Evolutionary conservation across 495 filamentous ascomycete species (phyloP).

Genomic region (Podospora pseudoanserina): DNA sequence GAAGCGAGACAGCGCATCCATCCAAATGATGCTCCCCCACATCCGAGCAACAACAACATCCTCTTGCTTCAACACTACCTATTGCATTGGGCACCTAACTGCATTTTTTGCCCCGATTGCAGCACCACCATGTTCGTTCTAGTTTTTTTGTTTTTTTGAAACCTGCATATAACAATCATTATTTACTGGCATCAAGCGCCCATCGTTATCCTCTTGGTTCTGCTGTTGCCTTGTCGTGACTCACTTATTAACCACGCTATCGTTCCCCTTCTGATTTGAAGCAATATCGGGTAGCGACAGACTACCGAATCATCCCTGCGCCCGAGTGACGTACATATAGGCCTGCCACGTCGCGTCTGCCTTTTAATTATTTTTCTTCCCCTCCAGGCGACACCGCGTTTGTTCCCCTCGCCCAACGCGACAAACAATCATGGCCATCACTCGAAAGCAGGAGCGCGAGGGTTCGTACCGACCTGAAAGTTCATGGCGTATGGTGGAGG

Average conservation of each 20-base stretch:
- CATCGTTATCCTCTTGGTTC: background rate
- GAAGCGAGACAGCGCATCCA: background rate
- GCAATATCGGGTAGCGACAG: background rate
- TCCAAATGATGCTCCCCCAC: background rate
- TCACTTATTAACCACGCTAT: conserved; percentile 14
- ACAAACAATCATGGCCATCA: conserved; percentile 3
- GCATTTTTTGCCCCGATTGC: no score
- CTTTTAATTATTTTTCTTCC: background rate
- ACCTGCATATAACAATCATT: background rate
- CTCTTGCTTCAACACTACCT: conserved; percentile 4
- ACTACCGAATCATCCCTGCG: conserved; percentile 4
- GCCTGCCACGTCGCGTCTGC: background rate
- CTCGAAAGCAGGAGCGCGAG: conserved; percentile 16
- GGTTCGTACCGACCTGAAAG: conserved; percentile 35
- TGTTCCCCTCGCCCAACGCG: background rate
- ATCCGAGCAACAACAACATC: background rate
- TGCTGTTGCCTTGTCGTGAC: conserved; percentile 21
- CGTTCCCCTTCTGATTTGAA: background rate
- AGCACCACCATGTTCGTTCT: background rate
- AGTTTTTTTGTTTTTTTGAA: background rate
- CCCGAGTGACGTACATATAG: background rate
- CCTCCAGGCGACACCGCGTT: background rate
- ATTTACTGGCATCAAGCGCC: background rate
- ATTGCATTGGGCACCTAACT: background rate
- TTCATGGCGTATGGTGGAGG: conserved; percentile 52